Percentiles rank a stretch among this genome's conserved stretches.
Conservation (phyloP, 495 filamentous ascomycete species). For the Penicillium macrosclerotiorum region DNA sequence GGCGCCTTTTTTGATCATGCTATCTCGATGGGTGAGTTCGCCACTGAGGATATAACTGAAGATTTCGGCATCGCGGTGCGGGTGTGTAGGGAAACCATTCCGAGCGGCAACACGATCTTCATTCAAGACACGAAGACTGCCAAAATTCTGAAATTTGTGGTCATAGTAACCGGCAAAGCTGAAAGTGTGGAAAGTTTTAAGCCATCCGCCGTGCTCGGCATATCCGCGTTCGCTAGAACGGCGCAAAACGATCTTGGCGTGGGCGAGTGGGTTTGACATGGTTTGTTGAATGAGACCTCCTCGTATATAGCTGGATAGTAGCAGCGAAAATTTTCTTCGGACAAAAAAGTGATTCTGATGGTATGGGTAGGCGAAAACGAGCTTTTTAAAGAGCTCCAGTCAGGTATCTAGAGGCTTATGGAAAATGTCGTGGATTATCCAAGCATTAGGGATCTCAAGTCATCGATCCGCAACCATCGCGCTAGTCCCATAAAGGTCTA, state of each 20-base stretch:
- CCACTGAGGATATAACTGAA: slow-evolving; percentile 78
- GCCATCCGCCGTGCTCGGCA: slow-evolving; percentile 75
- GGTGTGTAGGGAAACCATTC: slow-evolving; percentile 76
- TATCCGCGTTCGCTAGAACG: slow-evolving; percentile 64
- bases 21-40: slow-evolving; percentile 79
- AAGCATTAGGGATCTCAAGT: slow-evolving; percentile 18
- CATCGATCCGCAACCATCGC: not conserved
- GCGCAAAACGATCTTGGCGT: slow-evolving; percentile 63
- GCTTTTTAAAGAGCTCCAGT: slow-evolving; percentile 7
- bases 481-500: slow-evolving; percentile 2
- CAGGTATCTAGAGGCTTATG: slow-evolving; percentile 8
- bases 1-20: slow-evolving; percentile 61
- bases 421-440: slow-evolving; percentile 19
- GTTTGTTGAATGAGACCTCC: not conserved
- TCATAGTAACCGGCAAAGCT: slow-evolving; percentile 73
- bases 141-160: slow-evolving; percentile 60
- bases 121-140: slow-evolving; percentile 73
- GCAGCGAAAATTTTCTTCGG: not conserved
- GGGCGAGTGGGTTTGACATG: slow-evolving; percentile 55
- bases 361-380: not conserved
- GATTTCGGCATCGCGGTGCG: slow-evolving; percentile 79
- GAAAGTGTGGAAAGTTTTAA: slow-evolving; percentile 84
- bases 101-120: slow-evolving; percentile 71
- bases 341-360: not conserved
- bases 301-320: not conserved